phyloP scores from a whole-genome alignment of 2,329 filamentous ascomycete species.

The Nemania diffusa region DNA sequence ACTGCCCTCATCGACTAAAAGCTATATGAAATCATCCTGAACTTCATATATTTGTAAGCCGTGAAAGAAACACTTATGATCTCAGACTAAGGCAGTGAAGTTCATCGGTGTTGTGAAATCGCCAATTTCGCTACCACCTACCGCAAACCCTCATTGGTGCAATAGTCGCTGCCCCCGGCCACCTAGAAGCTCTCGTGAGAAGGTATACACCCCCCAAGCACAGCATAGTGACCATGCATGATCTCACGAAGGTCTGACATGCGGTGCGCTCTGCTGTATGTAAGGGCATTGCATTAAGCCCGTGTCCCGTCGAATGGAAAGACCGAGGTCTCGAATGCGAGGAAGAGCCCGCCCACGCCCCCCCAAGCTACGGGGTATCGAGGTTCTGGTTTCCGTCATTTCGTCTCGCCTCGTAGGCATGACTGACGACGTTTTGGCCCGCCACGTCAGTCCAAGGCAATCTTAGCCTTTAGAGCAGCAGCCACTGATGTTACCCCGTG shows the following conservation, averaged over 20 bases:
- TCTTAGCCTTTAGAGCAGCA: conserved; percentile 22
- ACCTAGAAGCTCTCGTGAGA: conserved; percentile 14
- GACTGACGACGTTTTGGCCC: conserved; percentile 18
- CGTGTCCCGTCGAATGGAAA: neutral
- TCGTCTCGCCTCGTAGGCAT: conserved; percentile 12
- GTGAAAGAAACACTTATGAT: conserved; percentile 3
- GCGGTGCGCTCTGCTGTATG: conserved; percentile 25
- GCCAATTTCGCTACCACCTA: neutral
- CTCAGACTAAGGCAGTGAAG: conserved; percentile 5
- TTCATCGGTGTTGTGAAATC: neutral
- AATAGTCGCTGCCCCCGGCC: conserved; percentile 9
- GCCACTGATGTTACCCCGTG: neutral
- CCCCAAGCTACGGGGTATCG: conserved; percentile 15
- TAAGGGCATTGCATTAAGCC: conserved; percentile 27
- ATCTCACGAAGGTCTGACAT: conserved; percentile 22
- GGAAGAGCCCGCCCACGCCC: conserved; percentile 12
- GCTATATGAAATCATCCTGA: conserved; percentile 16
- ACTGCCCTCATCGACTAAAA: neutral
- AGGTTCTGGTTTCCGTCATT: neutral
- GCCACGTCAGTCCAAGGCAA: conserved; percentile 34
- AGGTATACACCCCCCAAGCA: conserved; percentile 9
- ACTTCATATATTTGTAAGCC: neutral
- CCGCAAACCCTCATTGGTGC: conserved; percentile 13
- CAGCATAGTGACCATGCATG: conserved; percentile 14
- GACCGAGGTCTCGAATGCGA: neutral